phyloP scores from a whole-genome alignment of 495 filamentous ascomycete species.

The Neurospora discreta region DNA sequence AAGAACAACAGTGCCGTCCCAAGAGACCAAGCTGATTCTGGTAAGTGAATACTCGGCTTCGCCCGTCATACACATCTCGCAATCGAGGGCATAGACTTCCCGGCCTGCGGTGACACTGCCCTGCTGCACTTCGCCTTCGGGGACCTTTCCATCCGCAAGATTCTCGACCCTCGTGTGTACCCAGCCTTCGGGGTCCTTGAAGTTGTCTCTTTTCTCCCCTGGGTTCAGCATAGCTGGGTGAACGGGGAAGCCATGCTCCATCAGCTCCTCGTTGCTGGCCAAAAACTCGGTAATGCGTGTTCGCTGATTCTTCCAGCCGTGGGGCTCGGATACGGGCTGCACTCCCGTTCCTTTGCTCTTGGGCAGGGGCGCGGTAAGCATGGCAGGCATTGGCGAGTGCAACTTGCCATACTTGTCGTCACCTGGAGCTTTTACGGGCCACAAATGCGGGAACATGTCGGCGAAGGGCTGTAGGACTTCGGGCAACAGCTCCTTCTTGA shows the following conservation, averaged over 20 bases:
- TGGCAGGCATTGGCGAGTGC: slow-evolving; percentile 69
- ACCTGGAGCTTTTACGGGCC: slow-evolving; percentile 79
- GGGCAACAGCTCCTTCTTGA: slow-evolving; percentile 51
- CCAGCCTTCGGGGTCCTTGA: slow-evolving; percentile 58
- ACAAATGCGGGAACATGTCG: slow-evolving; percentile 76
- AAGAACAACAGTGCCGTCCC: slow-evolving; percentile 72
- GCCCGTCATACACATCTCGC: slow-evolving; percentile 90
- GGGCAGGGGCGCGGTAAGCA: slow-evolving; percentile 58
- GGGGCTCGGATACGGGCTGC: slow-evolving; percentile 44
- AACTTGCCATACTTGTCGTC: slow-evolving; percentile 70
- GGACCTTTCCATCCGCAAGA: slow-evolving; percentile 53
- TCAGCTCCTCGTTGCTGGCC: slow-evolving; percentile 57
- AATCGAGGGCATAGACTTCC: slow-evolving; percentile 76
- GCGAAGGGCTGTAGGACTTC: slow-evolving; percentile 55
- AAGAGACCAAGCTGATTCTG: slow-evolving; percentile 72
- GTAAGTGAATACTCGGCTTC: slow-evolving; percentile 68
- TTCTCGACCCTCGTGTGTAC: slow-evolving; percentile 61
- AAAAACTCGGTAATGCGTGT: slow-evolving; percentile 72
- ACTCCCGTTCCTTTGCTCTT: slow-evolving; percentile 51
- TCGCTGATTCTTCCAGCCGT: slow-evolving; percentile 52
- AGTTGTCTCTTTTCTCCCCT: slow-evolving; percentile 31
- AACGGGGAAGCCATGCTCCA: slow-evolving; percentile 66
- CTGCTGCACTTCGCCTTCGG: slow-evolving; percentile 58
- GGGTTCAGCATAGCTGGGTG: slow-evolving; percentile 58
- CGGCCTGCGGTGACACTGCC: slow-evolving; percentile 78